phyloP scores from a whole-genome alignment of 768 basidiomycete genomes.

The Mycena olivaceomarginata region DNA sequence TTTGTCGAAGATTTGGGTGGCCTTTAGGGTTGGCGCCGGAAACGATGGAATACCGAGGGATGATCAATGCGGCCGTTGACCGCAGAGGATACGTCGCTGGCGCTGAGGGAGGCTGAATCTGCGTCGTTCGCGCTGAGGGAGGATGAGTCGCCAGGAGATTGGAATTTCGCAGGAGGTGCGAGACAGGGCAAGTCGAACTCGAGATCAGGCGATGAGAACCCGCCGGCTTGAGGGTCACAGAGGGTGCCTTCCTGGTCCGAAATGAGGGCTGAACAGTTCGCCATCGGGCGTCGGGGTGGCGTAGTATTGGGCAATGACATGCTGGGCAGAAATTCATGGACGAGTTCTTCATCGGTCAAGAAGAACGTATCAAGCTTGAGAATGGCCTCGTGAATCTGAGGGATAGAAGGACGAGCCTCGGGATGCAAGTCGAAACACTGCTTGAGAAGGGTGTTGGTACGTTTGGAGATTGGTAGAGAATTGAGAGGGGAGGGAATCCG shows the following conservation, averaged over 20 bases:
- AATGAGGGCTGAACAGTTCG: conserved; percentile 18
- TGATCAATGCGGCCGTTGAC: conserved; percentile 50
- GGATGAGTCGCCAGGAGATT: conserved; percentile 35
- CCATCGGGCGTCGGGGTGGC: conserved; percentile 21
- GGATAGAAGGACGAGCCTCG: conserved; percentile 72
- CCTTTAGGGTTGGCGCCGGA: background rate
- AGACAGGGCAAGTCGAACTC: conserved; percentile 53
- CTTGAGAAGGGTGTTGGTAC: conserved; percentile 80
- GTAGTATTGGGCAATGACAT: conserved; percentile 49
- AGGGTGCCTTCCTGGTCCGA: conserved; percentile 27
- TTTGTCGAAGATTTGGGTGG: conserved; percentile 22
- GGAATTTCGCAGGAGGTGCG: conserved; percentile 37
- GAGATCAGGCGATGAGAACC: conserved; percentile 49
- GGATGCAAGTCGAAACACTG: conserved; percentile 85
- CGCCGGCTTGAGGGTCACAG: conserved; percentile 21
- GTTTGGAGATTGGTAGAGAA: conserved; percentile 84
- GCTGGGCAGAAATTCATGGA: conserved; percentile 46
- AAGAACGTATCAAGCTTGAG: conserved; percentile 77
- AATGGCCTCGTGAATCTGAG: conserved; percentile 75
- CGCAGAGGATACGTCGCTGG: conserved; percentile 15
- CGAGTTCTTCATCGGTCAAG: conserved; percentile 69
- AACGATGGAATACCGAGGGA: conserved; percentile 27
- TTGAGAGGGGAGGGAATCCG: too few species aligned
- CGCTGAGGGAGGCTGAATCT: background rate
- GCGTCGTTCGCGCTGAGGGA: conserved; percentile 8